phyloP scores from a whole-genome alignment of 495 filamentous ascomycete genomes.

The Xylaria curta region DNA sequence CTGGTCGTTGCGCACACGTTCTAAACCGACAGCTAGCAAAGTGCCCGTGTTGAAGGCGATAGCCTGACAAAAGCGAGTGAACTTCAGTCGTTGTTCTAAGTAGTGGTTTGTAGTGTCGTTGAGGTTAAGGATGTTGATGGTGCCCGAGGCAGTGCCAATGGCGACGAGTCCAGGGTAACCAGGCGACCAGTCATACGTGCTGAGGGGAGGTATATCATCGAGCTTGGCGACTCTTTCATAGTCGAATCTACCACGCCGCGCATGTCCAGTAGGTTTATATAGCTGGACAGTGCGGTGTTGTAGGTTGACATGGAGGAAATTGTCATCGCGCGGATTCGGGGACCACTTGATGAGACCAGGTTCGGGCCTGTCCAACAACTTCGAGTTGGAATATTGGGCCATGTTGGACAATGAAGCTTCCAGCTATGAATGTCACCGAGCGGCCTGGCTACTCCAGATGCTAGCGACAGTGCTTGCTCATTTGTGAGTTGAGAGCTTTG shows the following conservation, averaged over 20 bases:
- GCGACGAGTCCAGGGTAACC: slow-evolving; percentile 71
- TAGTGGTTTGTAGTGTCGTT: slow-evolving; percentile 68
- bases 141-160: slow-evolving; percentile 82
- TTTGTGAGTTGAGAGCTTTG: background rate
- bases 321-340: slow-evolving; percentile 67
- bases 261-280: slow-evolving; percentile 71
- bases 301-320: slow-evolving; percentile 86
- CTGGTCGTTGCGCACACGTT: slow-evolving; percentile 89
- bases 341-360: slow-evolving; percentile 82
- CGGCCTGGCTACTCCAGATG: background rate
- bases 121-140: slow-evolving; percentile 81
- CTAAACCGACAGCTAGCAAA: slow-evolving; percentile 83
- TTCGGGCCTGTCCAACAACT: slow-evolving; percentile 58
- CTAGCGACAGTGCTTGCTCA: background rate
- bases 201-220: slow-evolving; percentile 82
- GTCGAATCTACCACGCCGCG: slow-evolving; percentile 60
- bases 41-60: slow-evolving; percentile 84
- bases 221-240: slow-evolving; percentile 74
- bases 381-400: slow-evolving; percentile 38
- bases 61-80: slow-evolving; percentile 87
- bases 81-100: slow-evolving; percentile 78
- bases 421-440: background rate
- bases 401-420: slow-evolving; percentile 13
- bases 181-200: slow-evolving; percentile 95
- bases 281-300: slow-evolving; percentile 79